phyloP scores from a whole-genome alignment of 495 filamentous ascomycete species.

The Chlorociboria aeruginascens region DNA sequence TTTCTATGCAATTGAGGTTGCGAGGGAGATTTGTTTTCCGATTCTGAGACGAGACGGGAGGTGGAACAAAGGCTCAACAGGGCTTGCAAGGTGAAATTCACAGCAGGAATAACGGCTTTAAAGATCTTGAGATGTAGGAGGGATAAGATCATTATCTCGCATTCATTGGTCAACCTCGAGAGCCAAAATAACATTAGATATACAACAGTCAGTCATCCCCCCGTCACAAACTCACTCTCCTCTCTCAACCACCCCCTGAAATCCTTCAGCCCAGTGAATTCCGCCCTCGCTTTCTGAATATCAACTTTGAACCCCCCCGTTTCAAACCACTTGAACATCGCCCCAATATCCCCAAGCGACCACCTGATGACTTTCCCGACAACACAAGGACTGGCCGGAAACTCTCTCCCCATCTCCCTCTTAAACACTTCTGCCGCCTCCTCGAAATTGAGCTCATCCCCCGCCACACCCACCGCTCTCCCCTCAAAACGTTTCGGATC shows the following conservation, averaged over 20 bases:
- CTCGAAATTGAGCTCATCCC: conserved; percentile 32
- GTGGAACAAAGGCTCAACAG: too few relatives aligned
- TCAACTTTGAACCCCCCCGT: conserved; percentile 32
- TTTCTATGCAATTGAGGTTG: too few relatives aligned
- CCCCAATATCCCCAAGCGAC: conserved; percentile 22
- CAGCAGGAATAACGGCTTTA: too few relatives aligned
- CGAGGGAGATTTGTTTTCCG: too few relatives aligned
- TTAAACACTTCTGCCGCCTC: conserved; percentile 26
- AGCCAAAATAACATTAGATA: too few relatives aligned
- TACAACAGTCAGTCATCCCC: not conserved
- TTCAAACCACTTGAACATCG: conserved; percentile 36
- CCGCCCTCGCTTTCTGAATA: conserved; percentile 24
- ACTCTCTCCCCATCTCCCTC: conserved; percentile 25
- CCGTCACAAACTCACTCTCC: conserved; percentile 27
- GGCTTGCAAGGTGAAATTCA: too few relatives aligned
- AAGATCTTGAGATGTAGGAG: too few relatives aligned
- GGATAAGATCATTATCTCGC: too few relatives aligned
- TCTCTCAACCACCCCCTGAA: conserved; percentile 29
- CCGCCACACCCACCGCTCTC: conserved; percentile 30
- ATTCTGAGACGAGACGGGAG: too few relatives aligned
- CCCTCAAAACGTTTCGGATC: conserved; percentile 25
- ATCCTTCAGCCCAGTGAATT: conserved; percentile 27
- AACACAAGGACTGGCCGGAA: conserved; percentile 26
- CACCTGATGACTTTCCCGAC: conserved; percentile 28
- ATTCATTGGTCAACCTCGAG: too few relatives aligned